These are phyloP conservation scores for Aureobasidium sp. DNA, from an alignment of 2,329 filamentous ascomycete genomes.

Conservation along the genomic window DNA sequence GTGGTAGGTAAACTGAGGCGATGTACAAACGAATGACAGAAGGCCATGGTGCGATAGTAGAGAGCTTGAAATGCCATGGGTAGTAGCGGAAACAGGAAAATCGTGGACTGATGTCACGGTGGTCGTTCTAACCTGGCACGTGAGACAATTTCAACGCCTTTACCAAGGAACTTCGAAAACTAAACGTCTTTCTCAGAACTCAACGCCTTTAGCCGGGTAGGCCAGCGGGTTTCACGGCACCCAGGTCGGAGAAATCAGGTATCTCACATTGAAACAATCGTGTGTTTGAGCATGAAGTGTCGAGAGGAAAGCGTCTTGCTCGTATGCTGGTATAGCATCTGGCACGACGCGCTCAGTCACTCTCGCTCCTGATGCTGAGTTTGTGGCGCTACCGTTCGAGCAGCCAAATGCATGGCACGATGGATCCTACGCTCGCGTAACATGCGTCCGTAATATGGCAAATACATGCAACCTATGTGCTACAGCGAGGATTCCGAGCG, in stretches of 20 bases:
- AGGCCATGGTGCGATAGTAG: not conserved
- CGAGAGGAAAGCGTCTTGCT: not conserved
- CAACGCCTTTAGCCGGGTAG: not conserved
- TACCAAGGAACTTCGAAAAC: not conserved
- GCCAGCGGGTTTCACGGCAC: not conserved
- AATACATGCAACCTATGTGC: not conserved
- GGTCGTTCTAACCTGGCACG: not conserved
- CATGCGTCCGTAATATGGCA: not conserved
- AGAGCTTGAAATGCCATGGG: not conserved
- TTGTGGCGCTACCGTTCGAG: not conserved
- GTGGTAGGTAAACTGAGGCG: not conserved
- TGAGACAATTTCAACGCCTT: conserved; percentile 7
- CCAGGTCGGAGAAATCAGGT: too few relatives aligned
- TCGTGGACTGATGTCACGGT: not conserved
- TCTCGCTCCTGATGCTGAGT: not conserved
- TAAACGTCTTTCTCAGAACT: conserved; percentile 1
- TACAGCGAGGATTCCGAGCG: not conserved
- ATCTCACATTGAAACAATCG: conserved; percentile 1
- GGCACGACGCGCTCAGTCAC: not conserved
- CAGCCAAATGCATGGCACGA: not conserved
- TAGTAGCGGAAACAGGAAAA: not conserved
- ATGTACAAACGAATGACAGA: not conserved
- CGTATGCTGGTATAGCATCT: not conserved
- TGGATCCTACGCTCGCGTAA: not conserved
- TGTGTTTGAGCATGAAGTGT: not conserved